Base-by-base conservation (phyloP, 2,329 filamentous ascomycete species). In the Chaetothyriales sp. region DNA sequence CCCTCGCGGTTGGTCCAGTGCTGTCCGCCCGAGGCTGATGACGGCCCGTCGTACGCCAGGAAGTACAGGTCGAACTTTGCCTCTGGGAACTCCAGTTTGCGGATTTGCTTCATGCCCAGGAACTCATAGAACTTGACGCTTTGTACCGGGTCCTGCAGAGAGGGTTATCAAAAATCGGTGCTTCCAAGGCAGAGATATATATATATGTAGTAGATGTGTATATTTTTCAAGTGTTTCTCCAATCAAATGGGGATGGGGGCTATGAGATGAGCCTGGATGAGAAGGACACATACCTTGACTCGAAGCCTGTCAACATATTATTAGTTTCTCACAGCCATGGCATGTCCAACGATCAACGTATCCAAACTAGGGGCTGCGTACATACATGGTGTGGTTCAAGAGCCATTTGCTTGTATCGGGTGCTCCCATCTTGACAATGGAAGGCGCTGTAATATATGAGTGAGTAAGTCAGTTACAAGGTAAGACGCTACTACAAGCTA, bases 1-100 rank as follows among this genome's bases (percentile, higher is more conserved):
- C 86, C 92, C 68, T 94, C 83, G 50, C 92, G 83, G 68, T 95
- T 86, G 5, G 77, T 79, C 72, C 83, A 89, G 63, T 82, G 78
- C 56, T 81, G 81, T 61, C 82, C 84, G 51, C 77, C 73, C 8
- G 85, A 92, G n/a, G 79, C 71, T 12, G 90, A 84, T 39, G 77
- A 73, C 8, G 86, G 79, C 28, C 79, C 78, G 65, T 95, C 83
- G 70, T 93, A 96, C 53, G 83, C 88, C 53, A 98, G 76, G 71
- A 96, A 96, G 74, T 96, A 96, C 25, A 95, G 79, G 62, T 92
- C 86, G 68, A 96, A 96, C 64, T 93, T 95, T 67, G 79, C 80
- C 53, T 95, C 88, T 12, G 89, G 84, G 63, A 87, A 85, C 55
- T 83, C 73, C 46, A 92, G 74, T 70, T 89, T 85, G 63, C 86